Evolutionary conservation across 495 filamentous ascomycete genomes (phyloP).

Genomic region (Aspergillus heteromorphus): DNA sequence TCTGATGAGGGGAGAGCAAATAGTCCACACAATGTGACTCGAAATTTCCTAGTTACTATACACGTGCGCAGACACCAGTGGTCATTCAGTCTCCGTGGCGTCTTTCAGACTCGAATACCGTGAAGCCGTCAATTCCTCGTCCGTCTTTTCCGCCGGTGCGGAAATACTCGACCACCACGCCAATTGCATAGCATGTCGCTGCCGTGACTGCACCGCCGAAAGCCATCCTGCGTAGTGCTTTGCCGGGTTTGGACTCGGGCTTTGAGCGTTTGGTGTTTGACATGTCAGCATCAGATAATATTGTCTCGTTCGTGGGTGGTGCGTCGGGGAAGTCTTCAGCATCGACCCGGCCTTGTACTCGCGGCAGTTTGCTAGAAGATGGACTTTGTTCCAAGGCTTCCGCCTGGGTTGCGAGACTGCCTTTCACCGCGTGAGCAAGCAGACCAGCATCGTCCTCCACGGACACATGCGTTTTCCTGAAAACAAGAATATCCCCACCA

Average conservation of each 20-base stretch:
- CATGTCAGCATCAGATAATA: background rate
- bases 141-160: slow-evolving; percentile 53
- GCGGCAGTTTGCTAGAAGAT: background rate
- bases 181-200: slow-evolving; percentile 60
- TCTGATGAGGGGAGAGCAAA: slow-evolving; percentile 2
- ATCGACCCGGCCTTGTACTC: background rate
- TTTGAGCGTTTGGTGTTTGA: slow-evolving; percentile 5
- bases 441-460: background rate
- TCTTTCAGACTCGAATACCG: slow-evolving; percentile 39
- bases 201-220: slow-evolving; percentile 56
- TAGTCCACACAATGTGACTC: background rate
- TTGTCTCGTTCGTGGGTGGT: background rate
- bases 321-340: background rate
- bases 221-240: slow-evolving; percentile 44
- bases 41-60: background rate
- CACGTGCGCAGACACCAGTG: background rate
- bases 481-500: slow-evolving; percentile 64
- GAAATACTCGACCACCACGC: slow-evolving; percentile 64
- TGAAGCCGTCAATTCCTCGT: slow-evolving; percentile 48
- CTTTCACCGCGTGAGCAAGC: slow-evolving; percentile 11
- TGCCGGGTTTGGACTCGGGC: slow-evolving; percentile 24
- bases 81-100: slow-evolving; percentile 18
- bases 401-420: background rate
- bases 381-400: background rate
- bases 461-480: slow-evolving; percentile 51